Base-by-base conservation (phyloP, 441 rosid species). In the Populus hybrid region DNA sequence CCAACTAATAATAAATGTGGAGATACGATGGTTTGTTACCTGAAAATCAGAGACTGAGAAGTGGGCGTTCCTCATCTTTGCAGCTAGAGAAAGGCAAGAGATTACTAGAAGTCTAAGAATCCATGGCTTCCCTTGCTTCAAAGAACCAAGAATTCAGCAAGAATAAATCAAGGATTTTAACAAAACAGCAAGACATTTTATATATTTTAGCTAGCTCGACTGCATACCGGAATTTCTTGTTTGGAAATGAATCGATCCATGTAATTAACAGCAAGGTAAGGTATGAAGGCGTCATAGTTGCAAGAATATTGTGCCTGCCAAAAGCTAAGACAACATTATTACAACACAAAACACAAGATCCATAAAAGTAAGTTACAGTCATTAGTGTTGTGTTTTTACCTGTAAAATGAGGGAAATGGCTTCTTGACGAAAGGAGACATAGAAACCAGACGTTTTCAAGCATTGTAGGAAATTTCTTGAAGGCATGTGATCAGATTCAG, bases 211-310 rank as follows among this genome's bases (percentile, higher is more conserved):
- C 12, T 35, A 14, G 23, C 9, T 45, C 61, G n/a, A n/a, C 64
- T 61, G 6, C 73, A 28, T 86, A 90, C 93, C 87, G 82, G 87
- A 66, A 86, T 87, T 42, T 74, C 83, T 77, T 87, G 84, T 61
- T 68, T 74, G 77, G 88, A 83, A 68, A 87, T 73, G 91, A 90
- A 91, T 63, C 92, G 87, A 64, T 91, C 93, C 82, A 91, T 74
- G 83, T 91, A 91, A 78, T 86, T 91, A 24, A 89, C 80, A 12
- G 93, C 96, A n/a, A 91, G 91, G 75, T 90, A 91, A 21, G 84
- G 53, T 10, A 86, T 28, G 56, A 75, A 73, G 2, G 84, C 85
- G 73, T 89, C 90, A 36, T 79, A 76, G 61, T 86, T 76, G 72
- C 89, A 79, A 69, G 87, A 85, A 78, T 78, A 83, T 76, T 86